Evolutionary conservation across 306 rosid genomes (phyloP).

Genomic region (Cajanus cajan): DNA sequence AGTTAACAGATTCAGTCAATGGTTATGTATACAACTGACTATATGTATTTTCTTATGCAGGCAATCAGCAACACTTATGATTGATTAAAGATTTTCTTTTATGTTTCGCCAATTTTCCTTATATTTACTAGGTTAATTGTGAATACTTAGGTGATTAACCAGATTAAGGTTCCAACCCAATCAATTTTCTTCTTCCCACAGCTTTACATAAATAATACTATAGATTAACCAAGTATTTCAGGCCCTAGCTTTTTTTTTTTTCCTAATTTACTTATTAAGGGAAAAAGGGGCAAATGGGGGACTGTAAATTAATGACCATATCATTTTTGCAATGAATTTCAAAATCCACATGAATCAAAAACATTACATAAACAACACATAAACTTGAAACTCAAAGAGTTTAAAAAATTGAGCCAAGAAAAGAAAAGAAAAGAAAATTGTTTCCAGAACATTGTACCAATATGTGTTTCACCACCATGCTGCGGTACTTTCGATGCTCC

Average conservation of each 20-base stretch:
- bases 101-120: background rate
- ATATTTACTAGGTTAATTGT: background rate
- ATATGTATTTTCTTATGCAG: background rate
- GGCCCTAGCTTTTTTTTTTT: background rate
- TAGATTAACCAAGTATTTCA: background rate
- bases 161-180: constrained; percentile 2
- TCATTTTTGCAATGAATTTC: constrained; percentile 9
- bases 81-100: background rate
- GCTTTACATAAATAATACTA: background rate
- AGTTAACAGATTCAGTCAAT: background rate
- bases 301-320: background rate
- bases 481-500: constrained; percentile 66
- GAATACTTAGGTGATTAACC: background rate
- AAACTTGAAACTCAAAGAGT: background rate
- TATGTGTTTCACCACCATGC: constrained; percentile 70
- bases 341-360: background rate
- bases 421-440: background rate
- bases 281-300: background rate
- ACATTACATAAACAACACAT: background rate
- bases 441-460: constrained; percentile 48
- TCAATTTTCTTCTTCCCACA: background rate
- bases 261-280: background rate
- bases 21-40: background rate
- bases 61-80: background rate
- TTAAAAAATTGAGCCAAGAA: background rate